A percentile compares a stretch with the other conserved stretches of the same genome.
Conservation (phyloP, 2,329 filamentous ascomycete genomes). For the Apiospora koreana region DNA sequence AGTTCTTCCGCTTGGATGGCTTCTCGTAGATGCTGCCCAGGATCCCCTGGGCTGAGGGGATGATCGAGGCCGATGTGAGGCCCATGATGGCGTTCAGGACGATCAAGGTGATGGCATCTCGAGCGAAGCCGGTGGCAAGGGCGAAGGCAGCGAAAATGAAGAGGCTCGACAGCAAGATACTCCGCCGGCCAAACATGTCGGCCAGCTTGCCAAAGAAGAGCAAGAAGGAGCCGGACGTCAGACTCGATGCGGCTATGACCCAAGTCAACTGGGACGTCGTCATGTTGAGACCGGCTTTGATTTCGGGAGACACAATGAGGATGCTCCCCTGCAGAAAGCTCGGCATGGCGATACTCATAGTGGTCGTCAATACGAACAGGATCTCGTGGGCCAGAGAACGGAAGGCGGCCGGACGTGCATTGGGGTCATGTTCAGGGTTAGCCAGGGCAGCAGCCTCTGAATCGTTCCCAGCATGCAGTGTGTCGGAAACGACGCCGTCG, state of each 20-base stretch:
- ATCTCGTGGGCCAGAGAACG: constrained; percentile 62
- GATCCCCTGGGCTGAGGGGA: constrained; percentile 64
- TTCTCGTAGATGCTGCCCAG: constrained; percentile 64
- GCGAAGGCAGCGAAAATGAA: constrained; percentile 58
- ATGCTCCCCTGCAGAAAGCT: constrained; percentile 60
- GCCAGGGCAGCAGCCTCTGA: background rate
- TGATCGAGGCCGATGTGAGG: constrained; percentile 62
- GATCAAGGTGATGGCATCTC: constrained; percentile 59
- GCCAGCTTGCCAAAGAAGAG: constrained; percentile 67
- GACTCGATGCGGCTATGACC: constrained; percentile 63
- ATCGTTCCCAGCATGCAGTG: background rate
- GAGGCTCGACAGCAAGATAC: constrained; percentile 61
- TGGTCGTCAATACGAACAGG: constrained; percentile 66
- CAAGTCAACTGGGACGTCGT: constrained; percentile 66
- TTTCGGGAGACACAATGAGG: constrained; percentile 63
- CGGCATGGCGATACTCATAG: constrained; percentile 65
- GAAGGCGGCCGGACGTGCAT: constrained; percentile 58
- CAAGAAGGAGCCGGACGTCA: constrained; percentile 65
- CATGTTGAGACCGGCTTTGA: constrained; percentile 62
- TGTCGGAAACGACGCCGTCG: background rate
- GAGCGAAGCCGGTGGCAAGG: constrained; percentile 60
- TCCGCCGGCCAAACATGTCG: constrained; percentile 65
- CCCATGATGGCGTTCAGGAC: constrained; percentile 60
- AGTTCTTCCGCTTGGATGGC: constrained; percentile 44
- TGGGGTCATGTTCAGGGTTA: background rate